phyloP scores from a whole-genome alignment of 2,329 filamentous ascomycete species.

The Ophiostoma tasmaniense region DNA sequence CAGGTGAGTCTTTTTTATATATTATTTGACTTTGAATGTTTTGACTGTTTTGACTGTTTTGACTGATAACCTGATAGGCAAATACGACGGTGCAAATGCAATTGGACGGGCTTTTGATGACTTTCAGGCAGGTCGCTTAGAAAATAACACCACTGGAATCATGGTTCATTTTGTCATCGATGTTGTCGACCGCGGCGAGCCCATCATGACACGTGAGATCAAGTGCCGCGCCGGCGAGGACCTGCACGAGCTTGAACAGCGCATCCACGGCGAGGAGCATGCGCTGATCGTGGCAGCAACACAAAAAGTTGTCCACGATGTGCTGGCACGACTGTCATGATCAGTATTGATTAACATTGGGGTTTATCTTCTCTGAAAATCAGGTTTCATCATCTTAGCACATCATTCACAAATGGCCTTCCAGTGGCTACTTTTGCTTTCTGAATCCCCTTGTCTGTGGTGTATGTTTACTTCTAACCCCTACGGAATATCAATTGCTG shows the following conservation, averaged over 20 bases:
- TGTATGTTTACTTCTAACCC: too few species aligned
- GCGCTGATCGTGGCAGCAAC: conserved; percentile 70
- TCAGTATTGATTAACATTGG: not conserved
- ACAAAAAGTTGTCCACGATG: conserved; percentile 36
- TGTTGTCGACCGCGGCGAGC: conserved; percentile 71
- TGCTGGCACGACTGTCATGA: conserved; percentile 22
- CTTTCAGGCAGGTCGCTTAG: conserved; percentile 54
- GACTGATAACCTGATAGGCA: conserved; percentile 36
- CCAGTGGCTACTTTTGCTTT: not conserved
- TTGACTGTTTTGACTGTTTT: not conserved
- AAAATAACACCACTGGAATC: conserved; percentile 65
- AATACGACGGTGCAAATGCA: conserved; percentile 68
- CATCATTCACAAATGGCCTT: not conserved
- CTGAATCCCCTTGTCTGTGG: not conserved
- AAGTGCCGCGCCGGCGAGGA: conserved; percentile 54
- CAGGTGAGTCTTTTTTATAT: conserved; percentile 36
- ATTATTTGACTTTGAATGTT: not conserved
- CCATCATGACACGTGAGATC: conserved; percentile 64
- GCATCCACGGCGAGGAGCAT: conserved; percentile 72
- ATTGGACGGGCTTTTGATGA: conserved; percentile 72
- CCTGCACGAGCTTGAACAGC: conserved; percentile 57
- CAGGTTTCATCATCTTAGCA: not conserved
- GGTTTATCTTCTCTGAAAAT: not conserved
- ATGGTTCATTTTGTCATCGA: conserved; percentile 82
- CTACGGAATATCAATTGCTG: too few species aligned